Evolutionary conservation across 805 yeast species (phyloP).

Genomic region (Ogataea populi-albae): DNA sequence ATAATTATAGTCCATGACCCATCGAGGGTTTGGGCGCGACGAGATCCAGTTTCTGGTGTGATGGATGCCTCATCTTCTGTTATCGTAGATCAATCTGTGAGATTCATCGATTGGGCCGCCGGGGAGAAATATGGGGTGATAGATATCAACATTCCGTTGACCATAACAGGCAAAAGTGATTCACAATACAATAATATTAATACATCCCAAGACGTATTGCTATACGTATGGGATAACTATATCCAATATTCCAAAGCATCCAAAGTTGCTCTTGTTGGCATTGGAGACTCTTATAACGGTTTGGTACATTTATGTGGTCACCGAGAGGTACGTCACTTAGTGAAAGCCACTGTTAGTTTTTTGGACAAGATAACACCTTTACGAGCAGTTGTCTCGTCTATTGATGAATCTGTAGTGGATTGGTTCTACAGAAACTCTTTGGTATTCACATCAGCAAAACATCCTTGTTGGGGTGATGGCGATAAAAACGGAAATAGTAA

Average conservation of each 20-base stretch:
- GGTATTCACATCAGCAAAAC: conserved; percentile 70
- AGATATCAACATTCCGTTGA: conserved; percentile 77
- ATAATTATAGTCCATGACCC: conserved; percentile 83
- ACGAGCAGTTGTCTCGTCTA: conserved; percentile 76
- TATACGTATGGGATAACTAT: conserved; percentile 90
- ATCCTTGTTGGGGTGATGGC: conserved; percentile 72
- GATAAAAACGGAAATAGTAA: conserved; percentile 40
- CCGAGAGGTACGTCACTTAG: conserved; percentile 59
- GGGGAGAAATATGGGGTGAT: conserved; percentile 67
- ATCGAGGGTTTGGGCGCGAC: conserved; percentile 86
- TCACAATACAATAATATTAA: conserved; percentile 58
- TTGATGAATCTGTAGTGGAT: conserved; percentile 86
- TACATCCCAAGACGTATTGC: conserved; percentile 70
- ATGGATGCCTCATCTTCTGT: conserved; percentile 71
- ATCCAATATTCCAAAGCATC: conserved; percentile 69
- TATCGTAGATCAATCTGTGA: conserved; percentile 69
- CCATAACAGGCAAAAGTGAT: conserved; percentile 43
- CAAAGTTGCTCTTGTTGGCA: conserved; percentile 76
- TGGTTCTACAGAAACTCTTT: conserved; percentile 89
- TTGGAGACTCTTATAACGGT: conserved; percentile 87
- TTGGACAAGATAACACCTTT: conserved; percentile 64
- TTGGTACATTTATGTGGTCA: conserved; percentile 86
- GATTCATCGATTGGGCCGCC: conserved; percentile 66
- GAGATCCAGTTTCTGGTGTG: conserved; percentile 75
- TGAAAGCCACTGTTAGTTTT: conserved; percentile 68